Conservation (phyloP, 2,329 filamentous ascomycete species). For the Neoscytalidium dimidiatum region DNA sequence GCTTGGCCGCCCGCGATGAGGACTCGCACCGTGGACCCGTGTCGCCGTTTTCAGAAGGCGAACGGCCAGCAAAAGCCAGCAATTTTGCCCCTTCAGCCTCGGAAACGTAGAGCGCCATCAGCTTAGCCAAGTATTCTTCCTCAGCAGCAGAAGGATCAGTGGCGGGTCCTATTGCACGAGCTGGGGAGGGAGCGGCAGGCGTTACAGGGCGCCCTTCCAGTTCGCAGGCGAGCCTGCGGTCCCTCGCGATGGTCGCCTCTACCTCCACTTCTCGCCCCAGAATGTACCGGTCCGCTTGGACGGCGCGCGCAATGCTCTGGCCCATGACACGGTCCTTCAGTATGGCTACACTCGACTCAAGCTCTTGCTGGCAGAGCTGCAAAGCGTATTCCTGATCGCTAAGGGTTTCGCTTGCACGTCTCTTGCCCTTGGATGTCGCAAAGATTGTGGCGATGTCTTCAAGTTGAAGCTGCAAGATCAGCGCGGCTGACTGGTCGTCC, state of each 20-base stretch:
- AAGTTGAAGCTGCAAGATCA: constrained; percentile 14
- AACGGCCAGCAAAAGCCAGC: neutral
- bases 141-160: neutral
- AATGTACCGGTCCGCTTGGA: neutral
- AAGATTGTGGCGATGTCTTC: neutral
- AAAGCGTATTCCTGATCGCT: neutral
- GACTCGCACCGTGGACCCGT: neutral
- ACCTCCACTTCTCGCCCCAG: neutral
- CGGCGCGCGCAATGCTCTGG: constrained; percentile 10
- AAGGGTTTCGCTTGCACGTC: neutral
- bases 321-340: constrained; percentile 6
- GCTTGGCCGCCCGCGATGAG: neutral
- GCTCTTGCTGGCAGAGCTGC: neutral
- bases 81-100: neutral
- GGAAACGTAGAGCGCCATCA: constrained; percentile 3
- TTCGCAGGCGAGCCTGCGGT: neutral
- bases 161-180: neutral
- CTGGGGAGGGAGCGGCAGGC: neutral
- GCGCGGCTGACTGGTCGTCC: neutral
- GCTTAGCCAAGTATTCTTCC: neutral
- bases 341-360: neutral
- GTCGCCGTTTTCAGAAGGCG: neutral
- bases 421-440: neutral
- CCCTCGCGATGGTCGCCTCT: neutral
- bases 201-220: neutral